Evolutionary conservation across 345 rosid genomes (phyloP), one percentile per base, ranked within the genome.

Genomic region (Passiflora organensis): DNA sequence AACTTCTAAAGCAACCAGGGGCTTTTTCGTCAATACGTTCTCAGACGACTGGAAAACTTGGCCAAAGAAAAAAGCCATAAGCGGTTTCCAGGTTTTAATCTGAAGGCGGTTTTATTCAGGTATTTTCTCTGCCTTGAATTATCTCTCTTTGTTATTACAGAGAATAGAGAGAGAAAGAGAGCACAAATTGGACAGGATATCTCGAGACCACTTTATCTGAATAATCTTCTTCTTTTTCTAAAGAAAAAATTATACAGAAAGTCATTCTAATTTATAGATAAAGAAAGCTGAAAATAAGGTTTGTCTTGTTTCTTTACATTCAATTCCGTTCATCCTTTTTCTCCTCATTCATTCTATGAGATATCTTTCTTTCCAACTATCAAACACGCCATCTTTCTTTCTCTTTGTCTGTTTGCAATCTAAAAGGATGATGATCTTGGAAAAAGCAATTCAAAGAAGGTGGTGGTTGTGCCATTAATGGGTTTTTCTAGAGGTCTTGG

Each of bases 201-300:
- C 66, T 59, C 34, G 36, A 69, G 76, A 78, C 85, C 75, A 80
- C 80, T 73, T 73, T 66, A 64, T 80, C 74, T 67, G 58, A 82
- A 78, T 50, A 42, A 11, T 43, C 8, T 16, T 16, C 16, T 11
- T 43, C 13, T 49, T 23, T 41, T 51, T 56, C 59, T 64, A 2
- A n/a, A n/a, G n/a, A n/a, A n/a, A n/a, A n/a, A n/a, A 16, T 19
- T 23, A 48, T 18, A 42, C 61, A 46, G 16, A 53, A 61, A 69
- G 71, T 69, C 65, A 60, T 65, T 55, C 52, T 16, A 34, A 37
- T 32, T 63, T 65, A 65, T 19, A 19, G 3, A 28, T 28, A 23
- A 45, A 63, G 19, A 52, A 10, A 48, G 48, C 43, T 43, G 6
- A 42, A 70, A 73, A 72, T 67, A 63, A 55, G 57, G 64, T 64